Conservation (phyloP, 768 basidiomycete species). For the Suillus discolor region DNA sequence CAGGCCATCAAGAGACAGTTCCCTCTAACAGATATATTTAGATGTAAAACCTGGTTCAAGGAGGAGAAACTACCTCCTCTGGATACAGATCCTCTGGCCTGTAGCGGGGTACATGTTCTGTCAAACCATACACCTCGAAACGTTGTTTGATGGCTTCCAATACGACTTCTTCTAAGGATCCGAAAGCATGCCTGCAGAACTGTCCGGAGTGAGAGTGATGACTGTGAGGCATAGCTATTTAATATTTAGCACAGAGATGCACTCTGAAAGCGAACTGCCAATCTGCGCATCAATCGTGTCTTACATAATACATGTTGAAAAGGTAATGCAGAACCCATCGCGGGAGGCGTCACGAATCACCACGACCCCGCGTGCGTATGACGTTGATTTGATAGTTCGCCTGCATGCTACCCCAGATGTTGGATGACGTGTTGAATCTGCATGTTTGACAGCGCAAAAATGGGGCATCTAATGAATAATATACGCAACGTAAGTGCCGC, state of each 20-base stretch:
- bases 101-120: slow-evolving; percentile 94
- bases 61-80: slow-evolving; percentile 72
- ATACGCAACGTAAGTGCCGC: not conserved
- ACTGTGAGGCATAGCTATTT: slow-evolving; percentile 57
- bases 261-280: not conserved
- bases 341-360: slow-evolving; percentile 6
- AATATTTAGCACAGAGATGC: not conserved
- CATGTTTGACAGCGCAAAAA: slow-evolving; percentile 1
- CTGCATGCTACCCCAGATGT: slow-evolving; percentile 5
- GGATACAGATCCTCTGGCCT: slow-evolving; percentile 83
- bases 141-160: slow-evolving; percentile 75
- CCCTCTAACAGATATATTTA: slow-evolving; percentile 46
- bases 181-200: slow-evolving; percentile 89
- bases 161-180: slow-evolving; percentile 80
- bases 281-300: not conserved
- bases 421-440: not conserved
- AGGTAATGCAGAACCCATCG: slow-evolving; percentile 6
- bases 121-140: slow-evolving; percentile 84
- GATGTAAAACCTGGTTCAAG: slow-evolving; percentile 7
- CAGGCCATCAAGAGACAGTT: slow-evolving; percentile 53
- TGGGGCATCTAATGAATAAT: not conserved
- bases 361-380: slow-evolving; percentile 8
- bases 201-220: slow-evolving; percentile 94
- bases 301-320: slow-evolving; percentile 2
- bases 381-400: not conserved